These are phyloP conservation scores for Kernera saxatilis DNA, from an alignment of 345 rosid species.

Conservation along the genomic window DNA sequence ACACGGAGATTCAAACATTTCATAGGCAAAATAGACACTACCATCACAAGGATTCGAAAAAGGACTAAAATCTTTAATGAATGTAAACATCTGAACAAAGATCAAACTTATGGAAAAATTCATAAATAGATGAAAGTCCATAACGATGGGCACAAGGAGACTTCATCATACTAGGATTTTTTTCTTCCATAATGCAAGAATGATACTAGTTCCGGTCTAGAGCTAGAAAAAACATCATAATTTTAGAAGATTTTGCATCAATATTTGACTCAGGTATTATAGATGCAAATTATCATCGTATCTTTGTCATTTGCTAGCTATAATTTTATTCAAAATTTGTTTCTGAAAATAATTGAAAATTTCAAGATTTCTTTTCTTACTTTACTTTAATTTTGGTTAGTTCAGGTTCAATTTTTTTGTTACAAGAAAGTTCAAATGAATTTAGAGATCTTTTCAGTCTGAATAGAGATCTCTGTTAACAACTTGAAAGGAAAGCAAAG, in stretches of 20 bases:
- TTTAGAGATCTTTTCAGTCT: not conserved
- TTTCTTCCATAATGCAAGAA: not conserved
- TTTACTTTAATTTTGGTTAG: not conserved
- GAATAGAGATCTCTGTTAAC: not conserved
- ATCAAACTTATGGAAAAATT: not conserved
- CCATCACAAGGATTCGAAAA: not conserved
- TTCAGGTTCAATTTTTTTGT: not conserved
- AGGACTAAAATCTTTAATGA: not conserved
- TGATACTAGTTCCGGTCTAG: not conserved
- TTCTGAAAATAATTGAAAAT: not conserved
- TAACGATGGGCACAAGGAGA: not conserved
- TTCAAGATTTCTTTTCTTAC: not conserved
- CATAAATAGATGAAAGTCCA: not conserved
- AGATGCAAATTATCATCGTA: not conserved
- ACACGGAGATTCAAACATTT: not conserved
- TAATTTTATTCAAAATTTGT: not conserved
- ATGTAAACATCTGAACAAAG: not conserved
- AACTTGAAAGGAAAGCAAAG: conserved; percentile 21
- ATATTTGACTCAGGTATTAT: not conserved
- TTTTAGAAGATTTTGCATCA: not conserved
- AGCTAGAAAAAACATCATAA: not conserved
- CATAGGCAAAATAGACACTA: not conserved
- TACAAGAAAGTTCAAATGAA: not conserved
- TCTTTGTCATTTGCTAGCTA: not conserved
- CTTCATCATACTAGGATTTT: not conserved